phyloP scores from a whole-genome alignment of 352 stramenopile genomes.

The Phytophthora aleatoria region DNA sequence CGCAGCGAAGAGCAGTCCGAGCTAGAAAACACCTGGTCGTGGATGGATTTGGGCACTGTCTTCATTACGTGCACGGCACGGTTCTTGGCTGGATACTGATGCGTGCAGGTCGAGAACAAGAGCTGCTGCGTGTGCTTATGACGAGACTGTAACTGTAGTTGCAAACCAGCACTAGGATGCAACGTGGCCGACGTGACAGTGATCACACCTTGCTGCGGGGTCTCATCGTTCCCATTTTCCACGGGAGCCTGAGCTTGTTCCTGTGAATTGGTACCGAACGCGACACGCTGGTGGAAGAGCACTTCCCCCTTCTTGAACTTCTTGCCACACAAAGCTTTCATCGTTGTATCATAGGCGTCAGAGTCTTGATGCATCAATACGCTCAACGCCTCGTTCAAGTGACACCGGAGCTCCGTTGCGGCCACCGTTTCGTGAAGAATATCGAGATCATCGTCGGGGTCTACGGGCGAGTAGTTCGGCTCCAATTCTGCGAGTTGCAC shows the following conservation, averaged over 20 bases:
- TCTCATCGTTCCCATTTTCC: slow-evolving; percentile 8
- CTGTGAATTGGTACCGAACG: slow-evolving; percentile 27
- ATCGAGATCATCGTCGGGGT: too few relatives aligned
- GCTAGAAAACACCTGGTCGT: too few relatives aligned
- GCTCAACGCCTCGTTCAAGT: too few relatives aligned
- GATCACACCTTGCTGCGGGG: slow-evolving; percentile 36
- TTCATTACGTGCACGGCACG: slow-evolving; percentile 61
- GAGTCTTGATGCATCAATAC: too few relatives aligned
- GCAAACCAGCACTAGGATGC: not conserved
- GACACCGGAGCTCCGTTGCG: too few relatives aligned
- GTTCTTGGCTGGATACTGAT: slow-evolving; percentile 48
- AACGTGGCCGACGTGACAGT: slow-evolving; percentile 23
- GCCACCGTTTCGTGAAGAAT: too few relatives aligned
- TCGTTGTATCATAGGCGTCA: too few relatives aligned
- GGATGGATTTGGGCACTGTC: slow-evolving; percentile 13
- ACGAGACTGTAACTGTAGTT: not conserved
- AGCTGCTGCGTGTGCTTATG: slow-evolving; percentile 43
- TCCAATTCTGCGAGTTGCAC: slow-evolving; percentile 36
- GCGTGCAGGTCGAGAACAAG: slow-evolving; percentile 52
- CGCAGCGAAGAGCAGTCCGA: too few relatives aligned
- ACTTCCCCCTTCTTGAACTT: too few relatives aligned
- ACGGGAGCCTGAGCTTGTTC: slow-evolving; percentile 25
- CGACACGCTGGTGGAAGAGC: not conserved
- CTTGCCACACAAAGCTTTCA: too few relatives aligned
- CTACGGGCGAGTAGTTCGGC: too few relatives aligned